Evolutionary conservation across 2,329 filamentous ascomycete species (phyloP), one percentile per base, ranked within the genome.

Genomic region (Didymella sp.): DNA sequence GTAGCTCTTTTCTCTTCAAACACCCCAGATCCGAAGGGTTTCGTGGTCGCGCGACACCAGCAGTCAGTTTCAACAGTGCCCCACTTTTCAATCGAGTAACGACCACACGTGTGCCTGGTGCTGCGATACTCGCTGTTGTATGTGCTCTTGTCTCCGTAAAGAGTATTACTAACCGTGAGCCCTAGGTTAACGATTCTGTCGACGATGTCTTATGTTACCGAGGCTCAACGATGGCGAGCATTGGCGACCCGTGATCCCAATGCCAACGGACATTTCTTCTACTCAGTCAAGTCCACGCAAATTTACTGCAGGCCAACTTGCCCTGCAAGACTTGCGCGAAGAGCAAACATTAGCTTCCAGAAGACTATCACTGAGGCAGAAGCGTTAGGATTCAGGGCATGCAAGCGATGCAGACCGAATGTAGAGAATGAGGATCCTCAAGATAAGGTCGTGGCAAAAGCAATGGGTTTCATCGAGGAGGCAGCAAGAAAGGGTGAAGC

Each of bases 301-400:
- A 84, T 85, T 47, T 88, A 85, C 73, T 88, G 86, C 69, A 81
- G 85, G 1, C 85, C 86, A 1, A 84, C 80, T 19, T 89, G 86
- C 69, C 81, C 82, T 15, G 81, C 83, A 3, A 82, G 85, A n/a
- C 80, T 90, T 13, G 81, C 84, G 1, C 77, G 80, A 2, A 78
- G 84, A n/a, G 79, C 84, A 11, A 82, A 84, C 19, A 78, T 90
- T 28, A 73, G 76, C 28, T 89, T 87, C 72, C 86, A 80, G 71
- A 69, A 79, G 15, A 78, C 74, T 0, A 66, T 77, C 0, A 58
- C 68, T 0, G 76, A 81, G 27, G 86, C 86, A 1, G 78, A 80
- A 61, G 68, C 71, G 11, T 79, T 77, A 15, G 70, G 85, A 1
- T 87, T 80, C 65, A 77, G 85, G 22, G 75, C 85, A 0, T 88